These are phyloP conservation scores for Podila minutissima DNA, from an alignment of 192 early-diverging fungal genomes.

Conservation along the genomic window DNA sequence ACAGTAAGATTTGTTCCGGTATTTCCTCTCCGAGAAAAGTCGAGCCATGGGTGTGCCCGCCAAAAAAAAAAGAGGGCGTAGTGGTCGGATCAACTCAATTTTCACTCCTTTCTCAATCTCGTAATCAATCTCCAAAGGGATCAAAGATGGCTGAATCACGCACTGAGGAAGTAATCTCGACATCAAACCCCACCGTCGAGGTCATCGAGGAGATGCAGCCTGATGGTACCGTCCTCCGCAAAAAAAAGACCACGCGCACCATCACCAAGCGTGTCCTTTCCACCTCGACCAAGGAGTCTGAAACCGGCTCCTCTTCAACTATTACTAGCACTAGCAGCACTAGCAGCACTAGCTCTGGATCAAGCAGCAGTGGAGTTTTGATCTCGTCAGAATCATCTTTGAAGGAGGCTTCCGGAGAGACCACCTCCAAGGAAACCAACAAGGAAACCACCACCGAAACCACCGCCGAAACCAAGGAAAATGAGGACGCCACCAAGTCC, in stretches of 20 bases:
- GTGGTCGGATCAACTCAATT: background rate
- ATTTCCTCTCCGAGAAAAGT: no score
- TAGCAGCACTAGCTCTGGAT: background rate
- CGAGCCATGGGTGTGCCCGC: no score
- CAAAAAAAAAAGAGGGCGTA: background rate
- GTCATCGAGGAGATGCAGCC: constrained; percentile 23
- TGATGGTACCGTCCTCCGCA: constrained; percentile 34
- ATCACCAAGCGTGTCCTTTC: constrained; percentile 35
- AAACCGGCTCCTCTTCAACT: background rate
- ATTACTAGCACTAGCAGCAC: constrained; percentile 2
- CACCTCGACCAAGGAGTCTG: constrained; percentile 14
- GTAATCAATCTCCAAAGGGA: background rate
- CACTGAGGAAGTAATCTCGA: constrained; percentile 25
- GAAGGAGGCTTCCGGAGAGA: background rate
- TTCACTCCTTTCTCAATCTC: background rate
- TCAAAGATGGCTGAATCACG: background rate
- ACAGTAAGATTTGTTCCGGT: no score
- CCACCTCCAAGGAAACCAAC: background rate
- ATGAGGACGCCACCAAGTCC: background rate
- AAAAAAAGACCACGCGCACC: constrained; percentile 33
- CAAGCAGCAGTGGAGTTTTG: no score
- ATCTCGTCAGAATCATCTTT: background rate
- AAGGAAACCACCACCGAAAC: background rate
- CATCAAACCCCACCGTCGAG: constrained; percentile 28
- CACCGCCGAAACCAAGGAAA: constrained; percentile 6